A percentile compares a stretch with the other conserved stretches of the same genome.
These are phyloP conservation scores for Zea luxurians DNA, from an alignment of 176 grass and related monocot genomes.

Conservation along the genomic window DNA sequence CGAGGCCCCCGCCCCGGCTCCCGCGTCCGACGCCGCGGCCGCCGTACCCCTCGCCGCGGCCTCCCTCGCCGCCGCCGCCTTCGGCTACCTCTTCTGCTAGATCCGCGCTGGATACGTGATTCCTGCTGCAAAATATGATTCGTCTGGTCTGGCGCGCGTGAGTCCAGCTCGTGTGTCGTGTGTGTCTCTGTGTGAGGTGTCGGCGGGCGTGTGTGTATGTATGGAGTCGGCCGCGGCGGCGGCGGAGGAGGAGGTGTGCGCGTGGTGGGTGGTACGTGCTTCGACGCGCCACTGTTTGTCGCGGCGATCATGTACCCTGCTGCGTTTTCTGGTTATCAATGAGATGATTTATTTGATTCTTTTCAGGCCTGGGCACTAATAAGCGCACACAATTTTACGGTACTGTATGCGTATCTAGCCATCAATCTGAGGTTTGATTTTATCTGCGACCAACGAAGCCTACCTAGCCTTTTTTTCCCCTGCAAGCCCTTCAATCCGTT, in stretches of 20 bases:
- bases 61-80: slow-evolving; percentile 45
- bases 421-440: neutral
- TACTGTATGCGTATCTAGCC: no score
- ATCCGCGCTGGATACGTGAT: neutral
- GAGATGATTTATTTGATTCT: slow-evolving; percentile 69
- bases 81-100: slow-evolving; percentile 65
- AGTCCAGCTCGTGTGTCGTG: neutral
- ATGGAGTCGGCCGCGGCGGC: slow-evolving; percentile 32
- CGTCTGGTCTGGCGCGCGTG: neutral
- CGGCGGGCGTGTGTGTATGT: slow-evolving; percentile 34
- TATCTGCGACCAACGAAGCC: neutral
- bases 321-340: slow-evolving; percentile 30
- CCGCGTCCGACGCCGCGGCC: slow-evolving; percentile 37
- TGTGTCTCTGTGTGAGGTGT: neutral
- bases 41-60: slow-evolving; percentile 47
- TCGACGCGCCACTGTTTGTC: slow-evolving; percentile 41
- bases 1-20: slow-evolving; percentile 51
- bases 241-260: neutral
- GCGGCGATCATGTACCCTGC: slow-evolving; percentile 31
- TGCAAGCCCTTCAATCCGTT: neutral
- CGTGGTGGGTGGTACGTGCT: slow-evolving; percentile 15
- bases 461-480: neutral
- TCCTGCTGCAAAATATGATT: neutral
- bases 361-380: neutral
- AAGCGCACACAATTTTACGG: neutral